phyloP scores from a whole-genome alignment of 257 asterid species.

The Linderniella brevidens region DNA sequence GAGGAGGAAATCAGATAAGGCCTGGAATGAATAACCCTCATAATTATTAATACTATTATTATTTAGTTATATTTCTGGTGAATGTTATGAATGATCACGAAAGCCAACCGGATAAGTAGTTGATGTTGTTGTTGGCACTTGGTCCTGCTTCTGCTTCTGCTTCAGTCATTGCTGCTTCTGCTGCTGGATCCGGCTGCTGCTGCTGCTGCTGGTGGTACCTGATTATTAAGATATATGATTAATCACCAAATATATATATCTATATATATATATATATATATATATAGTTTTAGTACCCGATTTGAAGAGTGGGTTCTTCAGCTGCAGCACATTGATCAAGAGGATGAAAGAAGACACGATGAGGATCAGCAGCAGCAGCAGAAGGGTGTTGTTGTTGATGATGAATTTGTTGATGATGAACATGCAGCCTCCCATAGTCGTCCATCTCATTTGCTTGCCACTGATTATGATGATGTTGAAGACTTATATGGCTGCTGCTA shows the following conservation, averaged over 20 bases:
- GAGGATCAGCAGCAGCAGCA: slow-evolving; percentile 2
- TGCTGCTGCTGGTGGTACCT: slow-evolving; percentile 43
- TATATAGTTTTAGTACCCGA: slow-evolving; percentile 24
- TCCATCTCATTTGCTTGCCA: slow-evolving; percentile 76
- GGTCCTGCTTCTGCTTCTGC: slow-evolving; percentile 58
- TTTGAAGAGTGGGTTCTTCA: slow-evolving; percentile 67
- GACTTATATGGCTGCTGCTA: slow-evolving; percentile 19
- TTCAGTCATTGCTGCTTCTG: too few species aligned
- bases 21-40: too few species aligned
- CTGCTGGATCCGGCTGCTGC: slow-evolving; percentile 39
- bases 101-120: slow-evolving; percentile 83
- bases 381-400: slow-evolving; percentile 36
- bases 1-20: too few species aligned
- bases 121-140: slow-evolving; percentile 33
- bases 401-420: neutral
- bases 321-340: slow-evolving; percentile 47
- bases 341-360: slow-evolving; percentile 56
- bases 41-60: too few species aligned
- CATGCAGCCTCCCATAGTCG: slow-evolving; percentile 46
- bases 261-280: neutral
- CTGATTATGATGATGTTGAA: slow-evolving; percentile 13
- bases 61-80: too few species aligned
- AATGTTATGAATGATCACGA: slow-evolving; percentile 20
- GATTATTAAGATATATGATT: neutral
- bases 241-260: too few species aligned